phyloP scores from a whole-genome alignment of 2,329 filamentous ascomycete genomes.

The Fusarium poae region DNA sequence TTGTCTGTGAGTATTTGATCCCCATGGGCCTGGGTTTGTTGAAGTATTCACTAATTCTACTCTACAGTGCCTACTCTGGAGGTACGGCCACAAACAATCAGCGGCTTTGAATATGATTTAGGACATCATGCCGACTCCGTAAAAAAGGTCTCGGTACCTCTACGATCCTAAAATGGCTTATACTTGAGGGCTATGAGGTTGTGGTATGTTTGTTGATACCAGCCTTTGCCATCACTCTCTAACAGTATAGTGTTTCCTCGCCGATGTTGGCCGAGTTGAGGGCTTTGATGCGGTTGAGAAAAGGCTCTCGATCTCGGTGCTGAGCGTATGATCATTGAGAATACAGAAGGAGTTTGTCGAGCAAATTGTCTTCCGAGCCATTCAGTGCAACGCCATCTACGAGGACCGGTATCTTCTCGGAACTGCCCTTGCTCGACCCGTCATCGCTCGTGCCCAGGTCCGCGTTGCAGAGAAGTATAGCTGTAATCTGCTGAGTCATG shows the following conservation, averaged over 20 bases:
- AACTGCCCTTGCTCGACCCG: constrained; percentile 72
- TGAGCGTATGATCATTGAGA: constrained; percentile 63
- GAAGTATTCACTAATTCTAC: constrained; percentile 3
- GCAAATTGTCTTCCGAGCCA: constrained; percentile 80
- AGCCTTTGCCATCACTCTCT: not conserved
- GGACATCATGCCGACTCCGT: not conserved
- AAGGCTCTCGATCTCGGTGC: constrained; percentile 68
- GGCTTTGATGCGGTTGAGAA: constrained; percentile 77
- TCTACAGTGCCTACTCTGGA: constrained; percentile 31
- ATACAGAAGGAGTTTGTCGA: constrained; percentile 81
- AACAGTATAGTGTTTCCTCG: constrained; percentile 59
- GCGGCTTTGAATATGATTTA: not conserved
- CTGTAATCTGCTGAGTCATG: constrained; percentile 60
- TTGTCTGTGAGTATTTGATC: constrained; percentile 23
- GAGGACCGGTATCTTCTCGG: constrained; percentile 60
- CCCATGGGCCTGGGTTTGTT: not conserved
- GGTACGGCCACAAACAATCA: constrained; percentile 9
- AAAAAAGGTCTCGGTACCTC: constrained; percentile 57
- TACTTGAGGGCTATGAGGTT: constrained; percentile 48
- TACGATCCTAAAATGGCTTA: constrained; percentile 57
- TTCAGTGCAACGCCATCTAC: constrained; percentile 65
- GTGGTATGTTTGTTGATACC: constrained; percentile 12
- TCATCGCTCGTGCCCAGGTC: constrained; percentile 70
- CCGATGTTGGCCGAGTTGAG: constrained; percentile 77
- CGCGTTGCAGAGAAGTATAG: constrained; percentile 54